Percentiles rank a stretch among this genome's conserved stretches.
Conservation (phyloP, 805 yeast species). For the Pichia nanzhaoensis region DNA sequence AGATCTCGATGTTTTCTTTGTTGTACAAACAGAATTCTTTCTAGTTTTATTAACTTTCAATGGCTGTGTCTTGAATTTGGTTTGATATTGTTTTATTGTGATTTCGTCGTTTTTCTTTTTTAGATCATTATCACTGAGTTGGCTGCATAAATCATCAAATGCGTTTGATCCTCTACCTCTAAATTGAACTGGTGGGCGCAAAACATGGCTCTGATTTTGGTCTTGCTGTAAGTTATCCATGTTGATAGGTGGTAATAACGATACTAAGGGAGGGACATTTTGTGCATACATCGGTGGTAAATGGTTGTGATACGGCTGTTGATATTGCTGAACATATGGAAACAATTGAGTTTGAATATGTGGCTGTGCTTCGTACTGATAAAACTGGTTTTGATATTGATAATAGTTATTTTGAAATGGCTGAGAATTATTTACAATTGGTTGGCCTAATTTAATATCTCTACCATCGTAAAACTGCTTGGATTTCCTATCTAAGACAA, state of each 20-base stretch:
- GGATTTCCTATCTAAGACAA: conserved; percentile 9
- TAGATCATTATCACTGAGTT: neutral
- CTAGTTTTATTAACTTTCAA: conserved; percentile 10
- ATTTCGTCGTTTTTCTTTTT: neutral
- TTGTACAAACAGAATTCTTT: conserved; percentile 9
- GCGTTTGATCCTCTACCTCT: conserved; percentile 1
- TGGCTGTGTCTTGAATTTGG: conserved; percentile 3
- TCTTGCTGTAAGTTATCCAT: neutral
- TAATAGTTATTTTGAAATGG: neutral
- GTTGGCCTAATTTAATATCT: conserved; percentile 1
- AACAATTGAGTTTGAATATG: neutral
- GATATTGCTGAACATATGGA: too few relatives aligned
- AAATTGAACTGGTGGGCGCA: neutral
- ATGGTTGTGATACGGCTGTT: too few relatives aligned
- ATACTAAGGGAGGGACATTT: too few relatives aligned
- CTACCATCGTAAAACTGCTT: conserved; percentile 9
- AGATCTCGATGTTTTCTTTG: conserved; percentile 7
- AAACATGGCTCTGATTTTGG: neutral
- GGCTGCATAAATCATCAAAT: conserved; percentile 4
- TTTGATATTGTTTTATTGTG: conserved; percentile 5
- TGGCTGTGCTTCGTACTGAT: neutral
- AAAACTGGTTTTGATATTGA: neutral
- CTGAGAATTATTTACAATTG: neutral
- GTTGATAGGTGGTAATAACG: too few relatives aligned
- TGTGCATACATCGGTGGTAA: too few relatives aligned